Base-by-base conservation (phyloP, 2,329 filamentous ascomycete species). In the Pestalotiopsis sp. region DNA sequence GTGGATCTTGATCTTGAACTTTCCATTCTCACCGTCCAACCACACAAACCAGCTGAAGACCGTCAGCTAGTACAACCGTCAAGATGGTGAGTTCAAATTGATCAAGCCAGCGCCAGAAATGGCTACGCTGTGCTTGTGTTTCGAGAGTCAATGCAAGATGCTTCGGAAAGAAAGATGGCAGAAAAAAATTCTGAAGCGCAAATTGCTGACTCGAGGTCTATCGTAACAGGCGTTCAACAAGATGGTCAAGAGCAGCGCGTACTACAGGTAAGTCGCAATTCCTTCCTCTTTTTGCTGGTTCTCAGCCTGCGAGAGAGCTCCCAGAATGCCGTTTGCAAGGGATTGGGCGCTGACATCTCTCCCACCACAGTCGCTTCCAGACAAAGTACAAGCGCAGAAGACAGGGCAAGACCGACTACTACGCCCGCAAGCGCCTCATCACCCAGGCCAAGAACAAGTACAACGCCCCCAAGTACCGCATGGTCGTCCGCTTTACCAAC, bases 391-490 rank as follows among this genome's bases (percentile, higher is more conserved):
- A 94, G 90, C 95, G 96, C 84, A 92, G 96, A 86, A 91, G 94
- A 78, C 83, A 92, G 81, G 96, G 96, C 84, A 99, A 99, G 93
- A 99, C 96, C 88, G 96, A 99, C 85, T 99, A 99, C 94, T 98
- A 98, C 86, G 96, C 96, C 83, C 95, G 96, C 85, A 98, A 98
- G 94, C 93, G 96, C 82, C 90, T 99, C 85, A 96, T 98, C 90
- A 95, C 94, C 89, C 96, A 99, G 91, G 96, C 96, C 88, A 99
- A 98, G 94, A 99, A 99, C 94, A 99, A 99, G 93, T 99, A 98
- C 93, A 97, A 97, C 88, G 93, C 96, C 74, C 96, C 96, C 86
- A 99, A 99, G 91, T 98, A 99, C 92, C 94, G 96, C 82, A 92
- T 99, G 82, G 96, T 99, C 77, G 94, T 99, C 83, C 96, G 96